phyloP scores from a whole-genome alignment of 768 basidiomycete genomes.

The Kwoniella botswanensis region DNA sequence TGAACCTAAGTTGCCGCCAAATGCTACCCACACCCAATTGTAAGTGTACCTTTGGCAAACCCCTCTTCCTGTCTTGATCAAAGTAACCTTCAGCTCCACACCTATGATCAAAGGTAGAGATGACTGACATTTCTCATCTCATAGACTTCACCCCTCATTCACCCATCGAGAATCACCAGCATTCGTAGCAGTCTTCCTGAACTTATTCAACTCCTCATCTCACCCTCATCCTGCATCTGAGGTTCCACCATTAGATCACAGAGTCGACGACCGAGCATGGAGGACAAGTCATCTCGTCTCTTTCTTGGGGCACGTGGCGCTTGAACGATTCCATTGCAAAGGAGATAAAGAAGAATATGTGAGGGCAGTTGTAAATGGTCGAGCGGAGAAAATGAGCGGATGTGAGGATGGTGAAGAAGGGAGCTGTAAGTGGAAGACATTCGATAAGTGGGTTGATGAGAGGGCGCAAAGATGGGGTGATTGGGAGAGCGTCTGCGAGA shows the following conservation, averaged over 20 bases:
- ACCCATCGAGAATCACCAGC: conserved; percentile 61
- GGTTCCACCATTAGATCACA: conserved; percentile 47
- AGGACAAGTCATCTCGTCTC: conserved; percentile 59
- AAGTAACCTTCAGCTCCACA: too few species aligned
- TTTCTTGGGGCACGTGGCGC: conserved; percentile 60
- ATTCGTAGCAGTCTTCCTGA: conserved; percentile 59
- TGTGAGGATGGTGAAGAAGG: conserved; percentile 57
- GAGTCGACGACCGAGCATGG: conserved; percentile 54
- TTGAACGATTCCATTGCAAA: conserved; percentile 55
- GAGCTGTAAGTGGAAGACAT: conserved; percentile 54
- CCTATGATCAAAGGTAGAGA: background rate
- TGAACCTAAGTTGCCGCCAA: conserved; percentile 57
- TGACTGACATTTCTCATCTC: background rate
- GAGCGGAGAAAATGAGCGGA: conserved; percentile 53
- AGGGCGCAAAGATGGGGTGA: conserved; percentile 46
- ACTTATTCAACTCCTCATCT: conserved; percentile 58
- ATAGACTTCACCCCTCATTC: conserved; percentile 58
- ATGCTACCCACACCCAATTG: conserved; percentile 59
- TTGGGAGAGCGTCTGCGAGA: conserved; percentile 49
- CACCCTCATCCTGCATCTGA: conserved; percentile 39
- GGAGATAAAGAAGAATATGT: conserved; percentile 48
- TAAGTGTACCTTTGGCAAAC: conserved; percentile 24
- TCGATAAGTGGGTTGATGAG: conserved; percentile 46
- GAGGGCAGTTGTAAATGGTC: conserved; percentile 59
- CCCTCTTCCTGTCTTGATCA: background rate